Base-by-base conservation (phyloP, 208 protist genomes). In the Leishmania mexicana region DNA sequence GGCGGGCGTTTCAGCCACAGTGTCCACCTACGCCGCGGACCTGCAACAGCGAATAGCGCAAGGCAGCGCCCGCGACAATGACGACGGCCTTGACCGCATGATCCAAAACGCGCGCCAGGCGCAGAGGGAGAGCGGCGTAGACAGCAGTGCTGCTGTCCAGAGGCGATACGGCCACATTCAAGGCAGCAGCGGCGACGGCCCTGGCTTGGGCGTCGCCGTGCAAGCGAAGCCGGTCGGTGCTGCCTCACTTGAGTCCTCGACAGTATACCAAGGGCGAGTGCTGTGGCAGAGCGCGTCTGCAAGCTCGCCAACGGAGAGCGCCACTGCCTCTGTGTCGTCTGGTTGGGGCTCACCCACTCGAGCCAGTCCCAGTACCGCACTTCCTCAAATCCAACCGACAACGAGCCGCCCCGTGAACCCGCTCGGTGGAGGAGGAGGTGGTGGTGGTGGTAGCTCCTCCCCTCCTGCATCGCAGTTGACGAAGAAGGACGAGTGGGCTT, bases 81-180 rank as follows among this genome's bases (percentile, higher is more conserved):
- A 89, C 45, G 89, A 95, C 75, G 92, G 88, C 7, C 76, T 97
- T 24, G 78, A 74, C 0, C 85, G 58, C 24, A 71, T 96, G 60
- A 85, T 87, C 4, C 76, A 81, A 7, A 83, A 92, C 40, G 94
- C 88, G 11, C 88, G 79, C 11, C 73, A 84, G 77, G 92, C 88
- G 64, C 82, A 78, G 35, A 60, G 80, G 24, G 78, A 86, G 38
- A 73, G 78, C 67, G 78, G 62, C 13, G 60, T 70, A 51, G 38
- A 53, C 21, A 75, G 17, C 49, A 11, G n/a, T 24, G n/a, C 74
- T 4, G 75, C 51, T 7, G 72, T 68, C 49, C 81, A 79, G 15
- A 38, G 8, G 3, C 88, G 84, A 0, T 86, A 83, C 64, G 79
- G 65, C 38, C 85, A 87, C 81, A 71, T 90, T 47, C 83, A 88